Conservation (phyloP, 768 basidiomycete species). For the Crassisporium funariophilum region DNA sequence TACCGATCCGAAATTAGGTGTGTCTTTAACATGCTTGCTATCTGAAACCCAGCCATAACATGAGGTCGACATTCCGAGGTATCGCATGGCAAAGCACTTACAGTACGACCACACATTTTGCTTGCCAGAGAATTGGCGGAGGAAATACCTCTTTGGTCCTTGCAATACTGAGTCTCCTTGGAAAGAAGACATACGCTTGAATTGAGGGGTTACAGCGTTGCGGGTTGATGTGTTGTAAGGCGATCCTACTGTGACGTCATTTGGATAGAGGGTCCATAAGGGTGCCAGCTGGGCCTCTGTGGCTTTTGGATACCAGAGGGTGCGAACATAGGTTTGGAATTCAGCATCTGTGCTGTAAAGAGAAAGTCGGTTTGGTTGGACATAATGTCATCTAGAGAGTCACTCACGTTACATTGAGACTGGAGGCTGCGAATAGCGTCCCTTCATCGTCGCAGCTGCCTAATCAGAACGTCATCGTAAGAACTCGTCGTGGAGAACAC, state of each 20-base stretch:
- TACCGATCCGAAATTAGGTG: constrained; percentile 45
- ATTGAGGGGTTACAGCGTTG: constrained; percentile 47
- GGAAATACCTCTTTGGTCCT: constrained; percentile 50
- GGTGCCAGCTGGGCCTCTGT: constrained; percentile 13
- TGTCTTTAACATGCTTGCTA: constrained; percentile 41
- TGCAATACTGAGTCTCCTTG: constrained; percentile 54
- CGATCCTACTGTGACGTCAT: constrained; percentile 43
- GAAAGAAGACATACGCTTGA: constrained; percentile 52
- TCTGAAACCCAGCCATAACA: constrained; percentile 28
- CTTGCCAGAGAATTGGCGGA: constrained; percentile 39
- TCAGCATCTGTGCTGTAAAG: constrained; percentile 22
- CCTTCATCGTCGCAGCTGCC: constrained; percentile 60
- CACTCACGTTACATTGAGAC: constrained; percentile 46
- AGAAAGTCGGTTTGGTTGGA: not conserved
- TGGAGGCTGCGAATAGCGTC: constrained; percentile 46
- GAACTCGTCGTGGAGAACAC: constrained; percentile 22
- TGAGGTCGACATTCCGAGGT: constrained; percentile 5
- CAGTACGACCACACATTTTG: constrained; percentile 46
- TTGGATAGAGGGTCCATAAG: constrained; percentile 26
- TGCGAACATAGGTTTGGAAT: constrained; percentile 21
- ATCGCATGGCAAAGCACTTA: constrained; percentile 19
- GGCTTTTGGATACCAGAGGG: constrained; percentile 18
- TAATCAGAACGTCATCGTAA: constrained; percentile 1
- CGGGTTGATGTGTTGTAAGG: constrained; percentile 47
- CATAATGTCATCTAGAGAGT: not conserved